A percentile compares a stretch with the other conserved stretches of the same genome.
Evolutionary conservation across 2,329 filamentous ascomycete species (phyloP).

Genomic region (Lachnellula occidentalis): DNA sequence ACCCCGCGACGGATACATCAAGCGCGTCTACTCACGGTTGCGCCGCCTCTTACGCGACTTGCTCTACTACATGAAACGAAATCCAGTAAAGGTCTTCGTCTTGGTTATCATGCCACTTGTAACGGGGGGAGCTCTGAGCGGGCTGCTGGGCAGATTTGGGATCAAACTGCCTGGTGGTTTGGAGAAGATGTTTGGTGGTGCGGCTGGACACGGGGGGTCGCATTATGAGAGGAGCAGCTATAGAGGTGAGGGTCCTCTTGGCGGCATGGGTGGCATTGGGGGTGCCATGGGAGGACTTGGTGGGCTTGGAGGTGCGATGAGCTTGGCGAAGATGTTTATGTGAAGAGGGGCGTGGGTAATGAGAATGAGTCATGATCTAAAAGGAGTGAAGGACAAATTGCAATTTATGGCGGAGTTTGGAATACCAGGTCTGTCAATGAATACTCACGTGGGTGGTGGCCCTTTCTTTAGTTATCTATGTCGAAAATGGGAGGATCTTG

Average conservation of each 20-base stretch:
- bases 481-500: too few species aligned
- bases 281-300: slow-evolving; percentile 22
- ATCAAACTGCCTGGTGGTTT: slow-evolving; percentile 65
- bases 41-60: slow-evolving; percentile 76
- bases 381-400: slow-evolving; percentile 2
- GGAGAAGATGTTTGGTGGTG: slow-evolving; percentile 51
- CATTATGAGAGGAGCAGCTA: slow-evolving; percentile 18
- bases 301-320: slow-evolving; percentile 26
- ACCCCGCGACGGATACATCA: slow-evolving; percentile 73
- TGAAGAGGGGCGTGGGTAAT: slow-evolving; percentile 12
- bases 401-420: slow-evolving; percentile 2
- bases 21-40: slow-evolving; percentile 67
- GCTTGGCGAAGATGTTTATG: slow-evolving; percentile 32
- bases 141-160: slow-evolving; percentile 73
- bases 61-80: slow-evolving; percentile 70
- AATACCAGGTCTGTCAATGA: slow-evolving; percentile 10
- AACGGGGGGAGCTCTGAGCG: slow-evolving; percentile 74
- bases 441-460: slow-evolving; percentile 1
- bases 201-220: slow-evolving; percentile 31
- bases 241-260: slow-evolving; percentile 11
- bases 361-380: not conserved
- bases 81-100: slow-evolving; percentile 84
- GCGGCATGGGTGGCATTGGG: slow-evolving; percentile 17
- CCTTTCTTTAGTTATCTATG: not conserved
- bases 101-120: slow-evolving; percentile 83